A percentile compares a stretch with the other conserved stretches of the same genome.
These are phyloP conservation scores for Plantago ovata DNA, from an alignment of 257 asterid genomes.

Conservation along the genomic window DNA sequence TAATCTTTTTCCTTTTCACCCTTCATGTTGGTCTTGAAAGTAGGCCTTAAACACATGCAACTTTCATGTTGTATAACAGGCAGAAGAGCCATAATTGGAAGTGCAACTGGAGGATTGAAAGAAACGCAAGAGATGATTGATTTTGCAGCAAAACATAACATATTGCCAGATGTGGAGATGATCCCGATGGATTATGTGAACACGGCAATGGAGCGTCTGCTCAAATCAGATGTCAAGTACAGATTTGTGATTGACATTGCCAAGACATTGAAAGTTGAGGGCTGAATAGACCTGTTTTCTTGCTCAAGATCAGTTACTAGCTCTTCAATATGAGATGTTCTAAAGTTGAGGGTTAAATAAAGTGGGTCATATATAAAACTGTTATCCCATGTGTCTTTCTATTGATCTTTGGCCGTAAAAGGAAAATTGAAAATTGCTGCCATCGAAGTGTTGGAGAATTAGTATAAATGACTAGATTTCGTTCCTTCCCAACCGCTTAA, in stretches of 20 bases:
- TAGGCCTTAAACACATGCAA: neutral
- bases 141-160: constrained; percentile 34
- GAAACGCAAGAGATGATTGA: constrained; percentile 47
- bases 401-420: too few species aligned
- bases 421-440: too few species aligned
- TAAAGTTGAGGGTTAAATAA: too few species aligned
- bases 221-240: constrained; percentile 36
- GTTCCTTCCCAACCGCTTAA: too few species aligned
- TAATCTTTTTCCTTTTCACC: neutral
- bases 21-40: too few species aligned
- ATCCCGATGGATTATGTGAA: constrained; percentile 40
- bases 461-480: too few species aligned
- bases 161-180: constrained; percentile 38
- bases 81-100: constrained; percentile 32
- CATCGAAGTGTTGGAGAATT: too few species aligned
- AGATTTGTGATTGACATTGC: constrained; percentile 40
- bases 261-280: constrained; percentile 18
- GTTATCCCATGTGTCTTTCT: too few species aligned
- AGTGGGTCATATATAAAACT: too few species aligned
- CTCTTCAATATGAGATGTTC: too few species aligned
- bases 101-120: constrained; percentile 36
- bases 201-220: constrained; percentile 43
- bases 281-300: too few species aligned
- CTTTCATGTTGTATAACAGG: constrained; percentile 8
- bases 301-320: too few species aligned